Evolutionary conservation across 108 stramenopile species (phyloP), one percentile per base, ranked within the genome.

Genomic region (Nitzschia sp.): DNA sequence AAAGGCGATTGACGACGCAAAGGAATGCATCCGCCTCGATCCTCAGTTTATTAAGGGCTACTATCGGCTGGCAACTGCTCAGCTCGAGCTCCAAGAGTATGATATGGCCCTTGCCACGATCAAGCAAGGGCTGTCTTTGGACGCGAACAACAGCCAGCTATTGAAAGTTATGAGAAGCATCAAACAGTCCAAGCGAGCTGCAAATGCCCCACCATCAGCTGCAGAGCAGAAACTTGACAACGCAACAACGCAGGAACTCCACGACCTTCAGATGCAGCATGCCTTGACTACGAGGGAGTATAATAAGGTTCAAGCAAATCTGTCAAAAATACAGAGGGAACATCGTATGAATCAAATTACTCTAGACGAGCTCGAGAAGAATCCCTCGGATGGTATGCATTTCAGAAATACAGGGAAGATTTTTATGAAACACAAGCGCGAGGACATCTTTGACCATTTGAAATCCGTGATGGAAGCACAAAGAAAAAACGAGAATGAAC

Each of bases 31-130:
- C 46, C 81, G 88, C 70, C 59, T 92, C 17, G 66, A 94, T 54
- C 96, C 96, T 6, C 33, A 83, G 47, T 97, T 97, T 73, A 72
- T 95, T 66, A 95, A 95, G 66, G 96, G 93, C 38, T 97, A 95
- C 72, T 95, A 97, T 72, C 90, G 96, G 15, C 82, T 97, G 21
- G 91, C 93, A 9, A 79, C 73, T 47, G 94, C 94, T 21, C 92
- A 89, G 66, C 81, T 90, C 5, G 93, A 94, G 75, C 72, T 81
- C 60, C 63, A 87, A 54, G 77, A 93, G 45, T 87, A 86, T 49
- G 93, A 93, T 30, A 74, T 74, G 9, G 96, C 94, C 35, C 48
- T 78, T 17, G 78, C 89, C 17, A 89, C 92, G 13, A 82, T 91
- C 65, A 88, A 88, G 63, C 88, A 90, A 66, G 94, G 94, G 13